These are phyloP conservation scores for Flaveria sonorensis DNA, from an alignment of 129 eudicot species.

Conservation along the genomic window DNA sequence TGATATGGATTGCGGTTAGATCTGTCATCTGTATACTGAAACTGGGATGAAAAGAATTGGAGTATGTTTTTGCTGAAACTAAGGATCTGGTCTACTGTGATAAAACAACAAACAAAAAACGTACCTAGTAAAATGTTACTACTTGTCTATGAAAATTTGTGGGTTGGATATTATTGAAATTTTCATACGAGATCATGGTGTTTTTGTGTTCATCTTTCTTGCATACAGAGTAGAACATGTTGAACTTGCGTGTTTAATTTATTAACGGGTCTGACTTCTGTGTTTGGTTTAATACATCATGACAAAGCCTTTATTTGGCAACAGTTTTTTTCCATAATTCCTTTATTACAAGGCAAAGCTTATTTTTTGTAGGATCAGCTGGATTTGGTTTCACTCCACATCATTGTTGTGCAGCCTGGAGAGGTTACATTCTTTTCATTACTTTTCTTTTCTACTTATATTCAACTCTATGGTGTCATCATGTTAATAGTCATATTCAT, in stretches of 20 bases:
- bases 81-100: constrained; percentile 35
- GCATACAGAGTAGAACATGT: neutral
- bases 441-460: neutral
- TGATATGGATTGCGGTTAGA: constrained; percentile 13
- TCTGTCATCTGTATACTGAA: constrained; percentile 7
- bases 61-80: constrained; percentile 30
- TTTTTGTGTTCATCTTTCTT: constrained; percentile 17
- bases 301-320: neutral
- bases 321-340: neutral
- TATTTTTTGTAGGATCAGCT: constrained; percentile 62
- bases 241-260: neutral
- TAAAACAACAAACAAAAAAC: too few species aligned
- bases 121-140: too few species aligned
- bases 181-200: neutral
- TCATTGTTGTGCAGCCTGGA: constrained; percentile 76
- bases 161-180: neutral
- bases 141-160: too few species aligned
- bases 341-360: neutral
- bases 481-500: neutral
- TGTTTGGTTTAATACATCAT: neutral
- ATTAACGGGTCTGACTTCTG: too few species aligned
- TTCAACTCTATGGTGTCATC: neutral
- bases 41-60: neutral
- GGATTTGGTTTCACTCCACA: constrained; percentile 86
- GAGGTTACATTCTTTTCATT: constrained; percentile 51